Evolutionary conservation across 768 basidiomycete genomes (phyloP), one percentile per base, ranked within the genome.

Genomic region (Podaxis sp.): DNA sequence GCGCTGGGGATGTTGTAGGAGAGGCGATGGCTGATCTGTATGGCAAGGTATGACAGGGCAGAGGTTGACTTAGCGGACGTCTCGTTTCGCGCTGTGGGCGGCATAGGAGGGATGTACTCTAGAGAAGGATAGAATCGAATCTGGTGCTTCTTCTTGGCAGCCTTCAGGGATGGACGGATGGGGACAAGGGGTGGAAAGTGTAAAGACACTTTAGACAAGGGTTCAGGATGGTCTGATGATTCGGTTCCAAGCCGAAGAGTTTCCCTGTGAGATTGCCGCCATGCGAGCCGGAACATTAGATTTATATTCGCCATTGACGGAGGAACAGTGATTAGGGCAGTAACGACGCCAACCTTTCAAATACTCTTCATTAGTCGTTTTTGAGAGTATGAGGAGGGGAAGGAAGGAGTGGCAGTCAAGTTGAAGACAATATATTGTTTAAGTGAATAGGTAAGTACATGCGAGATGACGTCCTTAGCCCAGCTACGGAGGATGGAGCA

Each of bases 301-400:
- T 30, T 52, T 61, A 22, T 52, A 56, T 4, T 56, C 40, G 3
- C 38, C 36, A 28, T 28, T 8, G 19, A 40, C 26, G 12, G 15
- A 22, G 65, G 22, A 68, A 64, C 2, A 73, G 93, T 77, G 1
- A 91, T 64, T 64, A 38, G 81, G 76, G 0, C 0, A 93, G 73
- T 92, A 93, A 94, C 0, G 80, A 73, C 0, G 77, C 69, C 2
- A 86, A 87, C 26, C 92, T 81, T 48, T 92, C 88, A 58, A 58
- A 93, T 81, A 68, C 87, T 87, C 70, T 93, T 94, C 28, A 83
- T 87, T 3, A 87, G 73, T 3, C 93, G 85, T 66, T 90, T 93
- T 69, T 95, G 93, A 2, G 92, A 93, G 64, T 85, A 82, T 0
- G 89, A 85, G 0, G 84, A 82, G 2, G 76, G 65, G 0, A 88